Conservation (phyloP, 257 asterid species). For the Petunia axillaris region DNA sequence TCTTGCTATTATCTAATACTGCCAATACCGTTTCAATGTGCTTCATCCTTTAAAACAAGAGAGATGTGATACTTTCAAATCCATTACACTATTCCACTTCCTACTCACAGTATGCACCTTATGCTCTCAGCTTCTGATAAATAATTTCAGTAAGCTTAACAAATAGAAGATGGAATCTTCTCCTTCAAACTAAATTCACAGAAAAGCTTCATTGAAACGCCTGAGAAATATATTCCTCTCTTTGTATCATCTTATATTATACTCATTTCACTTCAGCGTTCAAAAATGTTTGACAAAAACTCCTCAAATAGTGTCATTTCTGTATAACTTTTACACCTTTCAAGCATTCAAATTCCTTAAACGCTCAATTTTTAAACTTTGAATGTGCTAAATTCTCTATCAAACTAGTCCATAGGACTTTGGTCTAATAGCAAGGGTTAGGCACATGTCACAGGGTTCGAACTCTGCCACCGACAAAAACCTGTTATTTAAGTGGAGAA, state of each 20-base stretch:
- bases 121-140: conserved; percentile 5
- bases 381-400: background rate
- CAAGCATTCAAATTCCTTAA: background rate
- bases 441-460: too few relatives aligned
- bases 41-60: background rate
- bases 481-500: too few relatives aligned
- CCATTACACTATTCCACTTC: background rate
- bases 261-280: background rate
- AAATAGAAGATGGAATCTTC: background rate
- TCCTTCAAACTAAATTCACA: background rate
- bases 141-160: background rate
- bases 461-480: too few relatives aligned
- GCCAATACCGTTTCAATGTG: background rate
- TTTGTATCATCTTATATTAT: background rate
- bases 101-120: background rate
- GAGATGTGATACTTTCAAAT: background rate
- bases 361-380: background rate
- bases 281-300: conserved; percentile 15
- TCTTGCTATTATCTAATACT: background rate
- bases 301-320: background rate
- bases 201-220: background rate
- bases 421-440: too few relatives aligned
- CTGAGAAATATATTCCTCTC: too few relatives aligned
- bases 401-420: background rate
- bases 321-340: background rate